Evolutionary conservation across 257 asterid species (phyloP).

Genomic region (Anisodus tanguticus): DNA sequence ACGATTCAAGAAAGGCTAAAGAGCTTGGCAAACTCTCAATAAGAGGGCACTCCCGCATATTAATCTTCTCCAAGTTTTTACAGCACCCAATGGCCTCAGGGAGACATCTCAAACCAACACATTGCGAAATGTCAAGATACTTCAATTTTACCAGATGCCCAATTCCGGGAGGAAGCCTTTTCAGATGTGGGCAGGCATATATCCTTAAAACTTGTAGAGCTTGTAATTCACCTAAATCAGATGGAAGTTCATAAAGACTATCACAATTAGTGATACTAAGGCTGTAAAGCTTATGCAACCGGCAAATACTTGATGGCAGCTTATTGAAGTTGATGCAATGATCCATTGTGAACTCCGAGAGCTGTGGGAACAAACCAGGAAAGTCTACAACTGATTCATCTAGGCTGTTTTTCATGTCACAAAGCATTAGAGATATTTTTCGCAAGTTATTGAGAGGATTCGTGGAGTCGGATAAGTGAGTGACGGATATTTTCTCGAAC

Average conservation of each 20-base stretch:
- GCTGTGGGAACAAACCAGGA: constrained; percentile 73
- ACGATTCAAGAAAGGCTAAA: constrained; percentile 39
- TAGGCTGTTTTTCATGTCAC: constrained; percentile 57
- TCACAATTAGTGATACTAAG: constrained; percentile 87
- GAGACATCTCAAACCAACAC: constrained; percentile 67
- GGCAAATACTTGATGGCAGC: constrained; percentile 63
- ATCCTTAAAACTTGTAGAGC: constrained; percentile 62
- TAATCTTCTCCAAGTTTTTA: constrained; percentile 73
- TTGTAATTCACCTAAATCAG: constrained; percentile 57
- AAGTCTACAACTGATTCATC: constrained; percentile 53
- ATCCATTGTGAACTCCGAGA: constrained; percentile 79
- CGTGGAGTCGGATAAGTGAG: constrained; percentile 64
- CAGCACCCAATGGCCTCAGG: constrained; percentile 77
- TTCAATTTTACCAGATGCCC: constrained; percentile 56
- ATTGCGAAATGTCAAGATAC: constrained; percentile 77
- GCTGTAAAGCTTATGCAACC: constrained; percentile 64
- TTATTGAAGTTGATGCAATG: constrained; percentile 79
- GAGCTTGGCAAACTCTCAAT: constrained; percentile 64
- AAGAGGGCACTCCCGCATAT: constrained; percentile 84
- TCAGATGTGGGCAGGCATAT: constrained; percentile 76
- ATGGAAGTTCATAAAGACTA: constrained; percentile 66
- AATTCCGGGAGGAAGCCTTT: constrained; percentile 57
- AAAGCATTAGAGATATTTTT: constrained; percentile 73
- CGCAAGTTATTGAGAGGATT: constrained; percentile 60
- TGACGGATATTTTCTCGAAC: constrained; percentile 72